Base-by-base conservation (phyloP, 257 asterid species). In the Echium plantagineum region DNA sequence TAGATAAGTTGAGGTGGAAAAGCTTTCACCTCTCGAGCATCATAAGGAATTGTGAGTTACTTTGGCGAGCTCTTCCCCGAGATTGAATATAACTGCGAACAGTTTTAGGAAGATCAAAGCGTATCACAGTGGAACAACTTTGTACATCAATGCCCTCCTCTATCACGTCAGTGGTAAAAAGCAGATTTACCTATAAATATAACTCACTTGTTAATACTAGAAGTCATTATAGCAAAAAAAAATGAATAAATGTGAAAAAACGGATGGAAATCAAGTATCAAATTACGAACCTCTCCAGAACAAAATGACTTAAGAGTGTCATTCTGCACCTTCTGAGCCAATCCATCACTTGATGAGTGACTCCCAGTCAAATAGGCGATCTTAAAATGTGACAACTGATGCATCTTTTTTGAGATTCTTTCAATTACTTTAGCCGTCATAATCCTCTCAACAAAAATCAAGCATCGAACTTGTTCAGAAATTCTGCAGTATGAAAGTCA, bases 1-100 rank as follows among this genome's bases (percentile, higher is more conserved):
- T 52, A n/a, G n/a, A 17, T 55, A 55, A 28, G 49, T 57, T 21
- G 62, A 17, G 60, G 55, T 26, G 19, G 31, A 64, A 56, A 53
- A 22, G 19, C 8, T 62, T 32, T 71, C 74, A 87, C 97, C 97
- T 90, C 80, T 90, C 97, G 63, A 90, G 85, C 95, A 90, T 83
- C 66, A 83, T 57, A 60, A 87, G 70, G 76, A 69, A 87, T 61
- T 71, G 80, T 46, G 89, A 80, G 69, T 81, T 84, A 61, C 67
- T 74, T 57, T 78, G 79, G 57, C 74, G 75, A 73, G 87, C 91
- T 64, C 62, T 78, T 55, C 81, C 82, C 58, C 80, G 72, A 51
- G 94, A 87, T 60, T 79, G 89, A 68, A 77, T 66, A 63, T 77
- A 78, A 66, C 91, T 79, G 24, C 70, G 68, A 72, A 78, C 86